Evolutionary conservation across 768 basidiomycete species (phyloP), one percentile per base, ranked within the genome.

Genomic region (Suillus luteus): DNA sequence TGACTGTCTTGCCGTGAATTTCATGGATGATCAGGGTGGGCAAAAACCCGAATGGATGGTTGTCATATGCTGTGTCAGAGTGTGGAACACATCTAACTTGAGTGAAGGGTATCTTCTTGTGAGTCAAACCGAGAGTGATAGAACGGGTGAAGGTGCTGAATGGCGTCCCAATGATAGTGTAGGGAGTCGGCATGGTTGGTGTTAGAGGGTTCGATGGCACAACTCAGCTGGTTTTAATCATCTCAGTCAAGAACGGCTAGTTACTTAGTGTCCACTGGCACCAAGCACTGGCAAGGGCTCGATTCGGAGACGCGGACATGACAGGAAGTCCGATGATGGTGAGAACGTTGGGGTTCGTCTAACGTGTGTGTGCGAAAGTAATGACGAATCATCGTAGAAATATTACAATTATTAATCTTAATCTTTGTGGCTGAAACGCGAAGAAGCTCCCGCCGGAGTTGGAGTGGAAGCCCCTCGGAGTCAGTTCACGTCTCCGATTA

Each of bases 91-190:
- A 70, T 12, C 63, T 60, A 54, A 72, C 62, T 46, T 75, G 74
- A 51, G 71, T 59, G 40, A 75, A 75, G 22, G 69, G 2, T 17
- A 75, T 46, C 19, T 65, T 64, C 57, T 77, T 75, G 68, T 75
- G 64, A 22, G 60, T 66, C 49, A 75, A 66, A 1, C 51, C 75
- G 35, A 75, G 74, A 0, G 74, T 76, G 55, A 75, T 68, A 38
- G 75, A 43, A 19, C 74, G 74, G 9, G 74, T 75, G 49, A 74
- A 75, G 1, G 75, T 75, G 58, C 75, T 76, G 48, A 68, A 75
- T 15, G 74, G 75, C 0, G 74, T 75, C 22, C 74, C 74, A 35
- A 75, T 67, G 67, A 75, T 51, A 14, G 74, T 75, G 15, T 41
- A 48, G 12, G 5, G n/a, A 46, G 44, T 22, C 19, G 65, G 61